Base-by-base conservation (phyloP, 345 rosid genomes). In the Lepidium sativum region DNA sequence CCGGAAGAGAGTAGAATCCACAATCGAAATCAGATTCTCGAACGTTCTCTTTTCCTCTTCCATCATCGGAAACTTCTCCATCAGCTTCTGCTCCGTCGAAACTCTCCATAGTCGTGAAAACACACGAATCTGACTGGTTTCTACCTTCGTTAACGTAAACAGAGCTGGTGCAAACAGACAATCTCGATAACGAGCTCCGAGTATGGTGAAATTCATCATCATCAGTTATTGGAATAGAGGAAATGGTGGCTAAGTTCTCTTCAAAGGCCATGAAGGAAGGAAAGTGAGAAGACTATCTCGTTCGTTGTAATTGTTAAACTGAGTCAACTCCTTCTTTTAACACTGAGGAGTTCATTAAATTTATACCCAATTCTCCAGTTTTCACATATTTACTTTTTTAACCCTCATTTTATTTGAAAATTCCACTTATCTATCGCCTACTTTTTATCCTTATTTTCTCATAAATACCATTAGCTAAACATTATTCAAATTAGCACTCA, bases 41-140 rank as follows among this genome's bases (percentile, higher is more conserved):
- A 80, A 82, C 76, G 50, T 54, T 54, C 62, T 68, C 50, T 14
- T 62, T 56, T 32, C 40, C 74, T 56, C 39, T 68, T 39, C 74
- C 76, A 18, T 77, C 79, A 8, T 82, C 88, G 27, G 91, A 87
- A 20, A 82, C 76, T 60, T 94, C 96, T 65, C 71, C 96, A 54
- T 89, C 92, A 2, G 90, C 96, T 18, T 83, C 85, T 13, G 52
- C 85, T 51, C 79, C 82, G 60, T 90, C 95, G 51, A 87, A 89
- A 68, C 78, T 78, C 63, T 87, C 78, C 14, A 18, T 6, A 4
- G 92, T 73, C 78, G 78, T 48, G 50, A 21, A 74, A 68, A 79
- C 75, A 63, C 52, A 45, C 76, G 60, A 57, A 13, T 55, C 75
- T 5, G 66, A 78, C 1, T 48, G 74, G 18, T 58, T 54, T 15